Conservation (phyloP, 257 asterid species). For the Solanum ahanhuiri region DNA sequence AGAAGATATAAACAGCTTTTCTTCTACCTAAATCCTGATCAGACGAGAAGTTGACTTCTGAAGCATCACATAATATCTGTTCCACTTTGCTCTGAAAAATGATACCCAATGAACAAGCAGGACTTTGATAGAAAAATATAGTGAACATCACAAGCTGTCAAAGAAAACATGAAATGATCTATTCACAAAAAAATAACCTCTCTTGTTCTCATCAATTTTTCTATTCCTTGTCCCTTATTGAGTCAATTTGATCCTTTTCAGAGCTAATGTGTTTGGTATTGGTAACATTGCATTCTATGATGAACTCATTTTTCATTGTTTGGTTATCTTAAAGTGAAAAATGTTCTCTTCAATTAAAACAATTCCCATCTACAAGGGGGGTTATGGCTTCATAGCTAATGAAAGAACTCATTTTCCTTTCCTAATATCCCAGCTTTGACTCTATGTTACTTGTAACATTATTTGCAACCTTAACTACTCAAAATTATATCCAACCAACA, state of each 20-base stretch:
- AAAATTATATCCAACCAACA: not conserved
- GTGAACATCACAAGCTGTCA: no score
- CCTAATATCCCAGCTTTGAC: not conserved
- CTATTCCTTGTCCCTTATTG: not conserved
- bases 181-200: no score
- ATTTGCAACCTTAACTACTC: not conserved
- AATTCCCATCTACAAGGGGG: not conserved
- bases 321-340: not conserved
- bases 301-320: not conserved
- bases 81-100: constrained; percentile 38
- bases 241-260: not conserved
- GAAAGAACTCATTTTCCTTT: not conserved
- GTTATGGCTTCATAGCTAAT: not conserved
- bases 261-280: not conserved
- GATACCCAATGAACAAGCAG: not conserved
- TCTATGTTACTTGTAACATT: not conserved
- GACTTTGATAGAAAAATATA: no score
- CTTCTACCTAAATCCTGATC: constrained; percentile 42
- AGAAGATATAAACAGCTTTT: not conserved
- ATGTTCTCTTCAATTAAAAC: not conserved
- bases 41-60: constrained; percentile 28
- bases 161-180: no score
- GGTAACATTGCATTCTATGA: not conserved
- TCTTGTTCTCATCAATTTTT: no score
- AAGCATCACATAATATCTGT: constrained; percentile 25